These are phyloP conservation scores for Nymphaea colorata DNA, from an alignment of 164 flowering plant genomes.

Conservation along the genomic window DNA sequence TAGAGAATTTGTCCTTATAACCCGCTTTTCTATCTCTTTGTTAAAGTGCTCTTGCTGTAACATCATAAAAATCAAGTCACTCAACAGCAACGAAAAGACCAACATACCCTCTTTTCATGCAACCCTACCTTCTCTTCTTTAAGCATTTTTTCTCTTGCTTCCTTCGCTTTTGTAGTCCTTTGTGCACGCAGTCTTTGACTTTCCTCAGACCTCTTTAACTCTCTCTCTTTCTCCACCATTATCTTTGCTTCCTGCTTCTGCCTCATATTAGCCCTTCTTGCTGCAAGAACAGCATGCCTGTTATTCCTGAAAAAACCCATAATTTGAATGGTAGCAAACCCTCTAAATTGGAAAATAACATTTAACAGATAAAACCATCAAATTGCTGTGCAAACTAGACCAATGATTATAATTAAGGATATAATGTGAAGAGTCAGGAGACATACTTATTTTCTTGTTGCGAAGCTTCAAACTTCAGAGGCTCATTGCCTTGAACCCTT, in stretches of 20 bases:
- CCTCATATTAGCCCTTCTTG: conserved; percentile 8
- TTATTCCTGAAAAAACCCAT: not conserved
- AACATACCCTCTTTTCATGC: not conserved
- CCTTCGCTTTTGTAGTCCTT: not conserved
- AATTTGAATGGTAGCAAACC: not conserved
- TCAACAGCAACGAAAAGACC: not conserved
- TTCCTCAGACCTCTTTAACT: conserved; percentile 2
- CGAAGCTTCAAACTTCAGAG: too few species aligned
- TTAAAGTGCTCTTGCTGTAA: conserved; percentile 10
- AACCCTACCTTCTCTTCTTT: conserved; percentile 7
- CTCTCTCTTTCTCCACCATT: conserved; percentile 4
- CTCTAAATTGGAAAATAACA: too few species aligned
- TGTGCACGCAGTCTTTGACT: conserved; percentile 2
- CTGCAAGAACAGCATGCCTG: conserved; percentile 1
- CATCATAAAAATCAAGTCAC: not conserved
- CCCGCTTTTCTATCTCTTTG: conserved; percentile 8
- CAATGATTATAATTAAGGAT: too few species aligned
- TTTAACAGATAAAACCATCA: too few species aligned
- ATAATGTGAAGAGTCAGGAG: too few species aligned
- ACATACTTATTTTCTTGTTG: too few species aligned
- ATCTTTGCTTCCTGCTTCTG: conserved; percentile 1
- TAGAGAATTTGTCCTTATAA: conserved; percentile 7
- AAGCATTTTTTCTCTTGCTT: conserved; percentile 6
- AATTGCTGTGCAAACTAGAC: too few species aligned
- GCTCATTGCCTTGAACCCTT: too few species aligned